Evolutionary conservation across 192 early-diverging fungal species (phyloP).

Genomic region (Phlyctochytrium bullatum): DNA sequence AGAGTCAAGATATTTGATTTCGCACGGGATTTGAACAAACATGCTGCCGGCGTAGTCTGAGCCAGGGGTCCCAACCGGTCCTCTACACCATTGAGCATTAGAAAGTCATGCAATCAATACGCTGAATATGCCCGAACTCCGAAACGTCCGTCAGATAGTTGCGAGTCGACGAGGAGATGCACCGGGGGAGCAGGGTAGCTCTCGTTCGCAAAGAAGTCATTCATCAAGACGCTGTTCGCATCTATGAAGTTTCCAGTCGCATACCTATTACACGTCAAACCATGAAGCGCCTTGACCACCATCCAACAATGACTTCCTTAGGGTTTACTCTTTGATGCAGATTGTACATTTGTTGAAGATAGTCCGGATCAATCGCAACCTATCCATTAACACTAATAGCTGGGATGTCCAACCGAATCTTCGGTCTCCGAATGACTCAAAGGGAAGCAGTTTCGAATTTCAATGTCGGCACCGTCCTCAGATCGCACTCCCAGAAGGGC

Average conservation of each 20-base stretch:
- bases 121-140: constrained; percentile 71
- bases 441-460: constrained; percentile 86
- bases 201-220: constrained; percentile 65
- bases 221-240: constrained; percentile 35
- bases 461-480: constrained; percentile 83
- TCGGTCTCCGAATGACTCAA: constrained; percentile 75
- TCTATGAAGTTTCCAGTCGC: constrained; percentile 64
- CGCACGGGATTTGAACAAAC: constrained; percentile 85
- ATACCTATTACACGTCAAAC: not conserved
- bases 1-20: constrained; percentile 86
- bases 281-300: constrained; percentile 63
- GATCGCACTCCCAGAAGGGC: constrained; percentile 85
- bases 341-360: constrained; percentile 80
- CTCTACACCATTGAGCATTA: constrained; percentile 43
- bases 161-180: constrained; percentile 86
- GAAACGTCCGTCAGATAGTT: constrained; percentile 65
- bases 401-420: constrained; percentile 52
- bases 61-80: constrained; percentile 69
- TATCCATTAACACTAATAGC: constrained; percentile 15
- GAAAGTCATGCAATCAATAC: constrained; percentile 31
- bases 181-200: constrained; percentile 73
- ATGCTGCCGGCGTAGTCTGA: constrained; percentile 74
- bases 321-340: constrained; percentile 87
- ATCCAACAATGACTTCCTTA: constrained; percentile 89
- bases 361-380: constrained; percentile 87